A percentile compares a stretch with the other conserved stretches of the same genome.
Evolutionary conservation across 768 basidiomycete species (phyloP).

Genomic region (Trichaptum fuscoviolaceum): DNA sequence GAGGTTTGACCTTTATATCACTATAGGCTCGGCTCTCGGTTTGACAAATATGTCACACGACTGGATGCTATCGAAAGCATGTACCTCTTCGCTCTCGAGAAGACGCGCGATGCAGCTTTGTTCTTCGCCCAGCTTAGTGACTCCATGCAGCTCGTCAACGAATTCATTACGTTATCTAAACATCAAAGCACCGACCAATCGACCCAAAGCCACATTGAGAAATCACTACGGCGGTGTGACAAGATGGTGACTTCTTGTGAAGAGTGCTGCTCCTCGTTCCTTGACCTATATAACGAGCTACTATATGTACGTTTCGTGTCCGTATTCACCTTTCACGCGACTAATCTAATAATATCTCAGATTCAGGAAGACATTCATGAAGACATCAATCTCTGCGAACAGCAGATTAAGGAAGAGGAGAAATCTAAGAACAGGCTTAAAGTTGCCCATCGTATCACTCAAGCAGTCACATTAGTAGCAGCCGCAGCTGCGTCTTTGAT

Average conservation of each 20-base stretch:
- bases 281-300: neutral
- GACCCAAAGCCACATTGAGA: neutral
- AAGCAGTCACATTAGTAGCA: neutral
- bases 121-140: neutral
- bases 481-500: neutral
- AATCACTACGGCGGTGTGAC: neutral
- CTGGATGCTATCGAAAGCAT: neutral
- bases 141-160: neutral
- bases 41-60: neutral
- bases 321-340: neutral
- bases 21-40: neutral
- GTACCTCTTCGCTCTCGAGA: neutral
- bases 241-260: neutral
- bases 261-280: neutral
- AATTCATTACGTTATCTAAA: neutral
- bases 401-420: neutral
- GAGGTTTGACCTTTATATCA: neutral
- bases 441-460: neutral
- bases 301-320: neutral
- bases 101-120: neutral
- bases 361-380: neutral
- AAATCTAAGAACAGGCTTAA: neutral
- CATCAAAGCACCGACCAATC: neutral
- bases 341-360: neutral
- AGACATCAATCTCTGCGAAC: neutral